Base-by-base conservation (phyloP, 805 yeast species). In the Spathaspora passalidarum region DNA sequence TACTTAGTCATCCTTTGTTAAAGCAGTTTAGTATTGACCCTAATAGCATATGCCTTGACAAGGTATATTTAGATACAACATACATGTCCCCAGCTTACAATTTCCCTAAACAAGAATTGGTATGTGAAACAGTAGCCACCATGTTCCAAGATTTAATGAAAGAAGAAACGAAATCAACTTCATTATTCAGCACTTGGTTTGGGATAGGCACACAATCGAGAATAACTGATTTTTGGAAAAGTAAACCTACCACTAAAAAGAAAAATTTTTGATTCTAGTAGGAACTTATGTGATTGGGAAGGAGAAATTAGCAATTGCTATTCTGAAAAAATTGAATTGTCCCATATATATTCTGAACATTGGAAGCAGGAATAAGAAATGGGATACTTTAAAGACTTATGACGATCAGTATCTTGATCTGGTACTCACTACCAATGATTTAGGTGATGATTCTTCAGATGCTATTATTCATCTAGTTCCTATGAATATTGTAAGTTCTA, bases 261-360 rank as follows among this genome's bases (percentile, higher is more conserved):
- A 68, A 68, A 71, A 73, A 46, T 72, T 76, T 48, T 63, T 87
- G 49, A 76, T 84, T 7, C 68, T 87, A 8, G 82, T 94, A 13
- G 98, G 98, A 0, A 83, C 96, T 0, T 94, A 94, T 62, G 79
- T 91, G 2, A 90, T 94, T 32, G 99, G 99, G 2, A 94, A 94
- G 60, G 99, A 94, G 60, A 79, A 84, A 47, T 61, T 94, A 22
- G 97, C 96, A 0, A 63, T 88, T 6, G 69, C 79, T 0, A 66
- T 87, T 10, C 86, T 88, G 54, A 65, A 76, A 42, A 57, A 55
- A 17, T 55, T 86, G 21, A 49, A 69, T 1, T 69, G 84, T 21
- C 83, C 80, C 48, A 79, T 86, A 2, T 82, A 69, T 49, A 78
- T 85, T 13, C 66, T 76, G 50, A 62, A 67, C 43, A 63, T 70